Percentiles rank a stretch among this genome's conserved stretches.
These are phyloP conservation scores for Calonectria crousiana DNA, from an alignment of 2,329 filamentous ascomycete species.

Conservation along the genomic window DNA sequence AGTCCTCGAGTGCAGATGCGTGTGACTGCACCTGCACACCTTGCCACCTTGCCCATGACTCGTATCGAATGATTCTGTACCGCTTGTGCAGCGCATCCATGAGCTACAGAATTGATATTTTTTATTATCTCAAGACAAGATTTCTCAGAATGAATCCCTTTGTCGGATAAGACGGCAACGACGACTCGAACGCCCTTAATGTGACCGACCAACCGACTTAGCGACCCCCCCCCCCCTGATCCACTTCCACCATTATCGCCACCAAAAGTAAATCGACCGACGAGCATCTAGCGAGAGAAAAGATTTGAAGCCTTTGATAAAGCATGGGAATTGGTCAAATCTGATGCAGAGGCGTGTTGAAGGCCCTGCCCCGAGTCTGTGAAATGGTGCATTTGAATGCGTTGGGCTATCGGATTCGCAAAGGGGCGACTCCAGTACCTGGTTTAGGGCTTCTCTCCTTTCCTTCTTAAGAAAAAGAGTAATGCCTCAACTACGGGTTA, in stretches of 20 bases:
- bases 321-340: slow-evolving; percentile 4
- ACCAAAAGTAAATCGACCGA: slow-evolving; percentile 1
- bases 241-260: neutral
- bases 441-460: neutral
- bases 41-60: neutral
- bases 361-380: neutral
- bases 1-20: neutral
- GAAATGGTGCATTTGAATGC: neutral
- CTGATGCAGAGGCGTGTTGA: neutral
- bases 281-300: neutral
- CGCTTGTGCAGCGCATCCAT: neutral
- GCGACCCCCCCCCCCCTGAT: slow-evolving; percentile 9
- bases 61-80: neutral
- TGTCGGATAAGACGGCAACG: slow-evolving; percentile 20
- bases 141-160: slow-evolving; percentile 11
- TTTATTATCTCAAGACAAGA: neutral
- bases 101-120: neutral
- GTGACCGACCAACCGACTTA: slow-evolving; percentile 3
- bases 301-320: slow-evolving; percentile 1
- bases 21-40: neutral
- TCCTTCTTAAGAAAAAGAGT: neutral
- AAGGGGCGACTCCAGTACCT: neutral
- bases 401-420: neutral
- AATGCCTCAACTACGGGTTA: too few species aligned
- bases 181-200: neutral